A percentile compares a stretch with the other conserved stretches of the same genome.
Conservation (phyloP, 805 yeast genomes). For the Pichia pseudocactophila region DNA sequence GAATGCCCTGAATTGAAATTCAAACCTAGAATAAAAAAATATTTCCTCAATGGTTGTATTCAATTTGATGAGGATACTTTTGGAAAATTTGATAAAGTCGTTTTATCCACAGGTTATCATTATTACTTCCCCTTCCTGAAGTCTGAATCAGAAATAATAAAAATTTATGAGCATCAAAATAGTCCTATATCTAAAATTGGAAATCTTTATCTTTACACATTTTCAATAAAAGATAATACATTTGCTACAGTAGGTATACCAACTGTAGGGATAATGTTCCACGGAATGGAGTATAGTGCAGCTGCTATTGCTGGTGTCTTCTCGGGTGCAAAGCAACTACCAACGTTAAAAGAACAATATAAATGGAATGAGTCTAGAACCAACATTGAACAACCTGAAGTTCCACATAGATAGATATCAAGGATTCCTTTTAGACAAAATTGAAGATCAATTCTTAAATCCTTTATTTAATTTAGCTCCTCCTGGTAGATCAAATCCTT, state of each 20-base stretch:
- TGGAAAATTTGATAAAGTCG: constrained; percentile 29
- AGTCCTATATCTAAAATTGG: constrained; percentile 14
- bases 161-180: constrained; percentile 7
- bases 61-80: constrained; percentile 28
- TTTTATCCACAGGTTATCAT: constrained; percentile 46
- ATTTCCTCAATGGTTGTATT: constrained; percentile 15
- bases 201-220: constrained; percentile 27
- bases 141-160: constrained; percentile 7
- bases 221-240: constrained; percentile 35
- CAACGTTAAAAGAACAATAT: constrained; percentile 32
- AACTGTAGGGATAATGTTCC: constrained; percentile 37
- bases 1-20: constrained; percentile 11
- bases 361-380: constrained; percentile 21
- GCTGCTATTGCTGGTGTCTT: constrained; percentile 54
- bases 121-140: constrained; percentile 34
- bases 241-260: constrained; percentile 34
- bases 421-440: constrained; percentile 9
- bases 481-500: constrained; percentile 12
- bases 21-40: constrained; percentile 15
- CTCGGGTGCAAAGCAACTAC: constrained; percentile 34
- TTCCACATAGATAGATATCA: constrained; percentile 12
- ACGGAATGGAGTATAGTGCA: constrained; percentile 41
- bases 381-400: constrained; percentile 12
- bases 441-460: constrained; percentile 11
- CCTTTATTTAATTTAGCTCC: constrained; percentile 14